Conservation (phyloP, 2,329 filamentous ascomycete genomes). For the Aspergillus niger region DNA sequence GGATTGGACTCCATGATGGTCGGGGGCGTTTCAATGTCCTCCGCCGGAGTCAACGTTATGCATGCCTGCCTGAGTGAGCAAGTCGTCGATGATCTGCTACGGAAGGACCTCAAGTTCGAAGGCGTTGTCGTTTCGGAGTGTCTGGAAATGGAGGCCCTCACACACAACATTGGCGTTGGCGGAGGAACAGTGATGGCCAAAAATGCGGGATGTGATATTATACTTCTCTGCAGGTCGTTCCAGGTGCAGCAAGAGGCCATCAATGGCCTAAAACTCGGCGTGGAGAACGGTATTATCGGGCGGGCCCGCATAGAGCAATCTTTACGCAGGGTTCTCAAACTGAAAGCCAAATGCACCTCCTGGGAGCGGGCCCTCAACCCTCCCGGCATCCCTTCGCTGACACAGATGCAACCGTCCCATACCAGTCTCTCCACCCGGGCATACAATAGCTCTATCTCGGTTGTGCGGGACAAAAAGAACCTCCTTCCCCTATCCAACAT, state of each 20-base stretch:
- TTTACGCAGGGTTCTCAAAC: slow-evolving; percentile 70
- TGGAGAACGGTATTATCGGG: slow-evolving; percentile 87
- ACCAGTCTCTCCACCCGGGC: slow-evolving; percentile 78
- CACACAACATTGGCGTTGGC: slow-evolving; percentile 94
- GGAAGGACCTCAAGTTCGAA: slow-evolving; percentile 85
- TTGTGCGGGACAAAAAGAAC: slow-evolving; percentile 85
- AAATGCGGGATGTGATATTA: slow-evolving; percentile 90
- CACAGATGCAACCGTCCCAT: slow-evolving; percentile 79
- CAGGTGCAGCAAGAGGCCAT: slow-evolving; percentile 90
- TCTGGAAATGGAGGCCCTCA: slow-evolving; percentile 93
- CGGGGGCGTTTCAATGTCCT: slow-evolving; percentile 89
- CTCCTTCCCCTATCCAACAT: slow-evolving; percentile 79
- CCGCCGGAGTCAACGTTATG: slow-evolving; percentile 89
- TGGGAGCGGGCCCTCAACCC: slow-evolving; percentile 93
- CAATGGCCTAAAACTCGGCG: slow-evolving; percentile 80
- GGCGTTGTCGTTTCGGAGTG: slow-evolving; percentile 95
- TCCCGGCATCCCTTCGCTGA: slow-evolving; percentile 72
- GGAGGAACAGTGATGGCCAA: slow-evolving; percentile 97
- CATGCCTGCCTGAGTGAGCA: slow-evolving; percentile 92
- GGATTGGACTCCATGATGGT: slow-evolving; percentile 95
- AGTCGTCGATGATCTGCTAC: slow-evolving; percentile 84
- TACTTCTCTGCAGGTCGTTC: slow-evolving; percentile 84
- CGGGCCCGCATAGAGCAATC: slow-evolving; percentile 79
- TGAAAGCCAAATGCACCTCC: slow-evolving; percentile 83
- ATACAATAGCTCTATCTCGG: slow-evolving; percentile 90